Evolutionary conservation across 345 rosid species (phyloP), one percentile per base, ranked within the genome.

Genomic region (Sonneratia caseolaris): DNA sequence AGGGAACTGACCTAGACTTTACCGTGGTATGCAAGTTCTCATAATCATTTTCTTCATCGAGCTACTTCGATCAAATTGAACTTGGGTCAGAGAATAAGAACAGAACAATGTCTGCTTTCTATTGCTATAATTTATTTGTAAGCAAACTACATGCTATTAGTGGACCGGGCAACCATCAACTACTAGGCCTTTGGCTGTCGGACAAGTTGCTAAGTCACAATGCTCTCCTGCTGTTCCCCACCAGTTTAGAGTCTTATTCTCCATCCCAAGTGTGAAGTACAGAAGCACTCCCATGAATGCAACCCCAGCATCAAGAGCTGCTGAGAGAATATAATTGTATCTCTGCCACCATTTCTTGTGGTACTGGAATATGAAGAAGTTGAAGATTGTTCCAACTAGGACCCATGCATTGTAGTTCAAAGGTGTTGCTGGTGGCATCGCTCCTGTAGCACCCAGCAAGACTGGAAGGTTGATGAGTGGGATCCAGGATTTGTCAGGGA

Each of bases 291-390:
- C 86, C 82, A 81, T 72, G 81, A 87, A 87, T 24, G 88, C 86
- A 10, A 85, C 83, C 0, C 89, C 89, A 0, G 85, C 87, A 76
- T 87, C 89, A 10, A 85, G 76, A 13, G 85, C 86, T 10, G 86
- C 89, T 21, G 87, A 79, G 21, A 87, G 48, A 15, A 85, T 78
- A 43, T 82, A 83, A 74, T 79, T 84, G 48, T 82, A 81, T 42
- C 86, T 75, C 12, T 82, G 86, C 88, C 91, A 85, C 89, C 88
- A 87, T 2, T 70, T 79, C 73, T 73, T 83, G 70, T 70, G 82
- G 53, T 74, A 82, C 22, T 70, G 66, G 75, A 74, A 82, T 3
- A 82, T 42, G 47, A n/a, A 76, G 16, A 70, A 16, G 75, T 84
- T 78, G 82, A 82, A 82, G 82, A 81, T 72, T 27, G 80, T 12